phyloP scores from a whole-genome alignment of 192 early-diverging fungal species.

The Backusella tuberculispora region DNA sequence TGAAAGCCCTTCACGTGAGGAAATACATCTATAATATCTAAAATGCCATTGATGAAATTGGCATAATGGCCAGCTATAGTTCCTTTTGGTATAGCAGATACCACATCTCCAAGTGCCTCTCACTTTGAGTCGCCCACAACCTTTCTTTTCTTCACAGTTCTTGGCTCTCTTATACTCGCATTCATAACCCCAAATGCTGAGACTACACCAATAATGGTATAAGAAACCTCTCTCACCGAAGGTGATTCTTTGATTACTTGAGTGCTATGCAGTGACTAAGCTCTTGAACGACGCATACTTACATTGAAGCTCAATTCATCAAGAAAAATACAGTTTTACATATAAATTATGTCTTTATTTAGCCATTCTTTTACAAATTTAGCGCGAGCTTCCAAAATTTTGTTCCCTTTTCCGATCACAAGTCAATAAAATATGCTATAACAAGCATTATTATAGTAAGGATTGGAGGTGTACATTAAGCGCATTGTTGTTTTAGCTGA shows the following conservation, averaged over 20 bases:
- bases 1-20: not conserved
- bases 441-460: constrained; percentile 3
- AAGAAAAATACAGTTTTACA: not conserved
- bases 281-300: not conserved
- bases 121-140: no score
- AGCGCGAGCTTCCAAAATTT: constrained; percentile 14
- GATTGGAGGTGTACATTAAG: not conserved
- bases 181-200: no score
- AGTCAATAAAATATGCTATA: constrained; percentile 21
- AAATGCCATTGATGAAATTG: not conserved
- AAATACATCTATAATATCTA: not conserved
- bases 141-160: no score
- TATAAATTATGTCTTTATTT: no score
- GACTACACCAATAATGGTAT: no score
- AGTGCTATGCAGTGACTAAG: not conserved
- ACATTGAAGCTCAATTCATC: not conserved
- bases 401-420: no score
- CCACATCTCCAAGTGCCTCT: no score
- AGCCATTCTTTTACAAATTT: constrained; percentile 20
- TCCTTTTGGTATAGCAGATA: no score
- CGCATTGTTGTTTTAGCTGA: constrained; percentile 13
- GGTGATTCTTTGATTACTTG: no score
- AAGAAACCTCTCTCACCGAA: no score
- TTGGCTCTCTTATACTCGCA: no score
- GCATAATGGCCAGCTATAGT: no score